Percentiles rank a stretch among this genome's conserved stretches.
phyloP scores from a whole-genome alignment of 345 rosid genomes.

The Citrus australasica region DNA sequence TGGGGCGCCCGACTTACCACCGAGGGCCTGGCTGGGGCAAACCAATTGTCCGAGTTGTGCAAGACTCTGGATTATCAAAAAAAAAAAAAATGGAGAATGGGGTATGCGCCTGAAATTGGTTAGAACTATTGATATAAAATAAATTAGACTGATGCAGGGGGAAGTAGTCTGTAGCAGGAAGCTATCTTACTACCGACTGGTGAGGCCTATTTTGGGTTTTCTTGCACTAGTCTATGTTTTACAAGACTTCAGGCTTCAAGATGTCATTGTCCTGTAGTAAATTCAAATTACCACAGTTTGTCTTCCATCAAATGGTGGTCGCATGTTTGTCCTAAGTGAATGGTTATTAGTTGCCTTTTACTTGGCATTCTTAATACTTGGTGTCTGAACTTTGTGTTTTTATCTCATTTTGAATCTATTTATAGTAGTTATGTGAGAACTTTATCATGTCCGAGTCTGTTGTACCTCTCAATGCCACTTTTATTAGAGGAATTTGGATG shows the following conservation, averaged over 20 bases:
- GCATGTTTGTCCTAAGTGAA: not conserved
- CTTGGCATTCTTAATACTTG: not conserved
- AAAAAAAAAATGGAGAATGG: not conserved
- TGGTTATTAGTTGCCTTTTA: not conserved
- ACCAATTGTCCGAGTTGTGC: too few species aligned
- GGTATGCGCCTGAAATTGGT: not conserved
- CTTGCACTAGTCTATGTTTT: not conserved
- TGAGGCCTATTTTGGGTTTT: not conserved
- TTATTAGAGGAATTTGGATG: not conserved
- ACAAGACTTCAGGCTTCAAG: not conserved
- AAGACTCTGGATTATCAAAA: too few species aligned
- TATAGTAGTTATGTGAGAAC: not conserved
- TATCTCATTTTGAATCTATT: not conserved
- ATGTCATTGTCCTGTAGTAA: not conserved
- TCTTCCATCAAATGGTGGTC: not conserved
- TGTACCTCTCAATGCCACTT: not conserved
- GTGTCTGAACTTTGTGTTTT: not conserved
- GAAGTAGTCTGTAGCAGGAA: too few species aligned
- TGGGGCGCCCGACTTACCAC: too few species aligned
- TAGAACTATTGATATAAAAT: not conserved
- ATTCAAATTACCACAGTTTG: not conserved
- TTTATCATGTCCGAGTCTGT: not conserved
- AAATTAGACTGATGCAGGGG: not conserved
- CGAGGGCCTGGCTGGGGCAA: too few species aligned
- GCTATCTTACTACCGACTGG: not conserved